Conservation (phyloP, 495 filamentous ascomycete genomes). For the Penicillium psychrofluorescens region DNA sequence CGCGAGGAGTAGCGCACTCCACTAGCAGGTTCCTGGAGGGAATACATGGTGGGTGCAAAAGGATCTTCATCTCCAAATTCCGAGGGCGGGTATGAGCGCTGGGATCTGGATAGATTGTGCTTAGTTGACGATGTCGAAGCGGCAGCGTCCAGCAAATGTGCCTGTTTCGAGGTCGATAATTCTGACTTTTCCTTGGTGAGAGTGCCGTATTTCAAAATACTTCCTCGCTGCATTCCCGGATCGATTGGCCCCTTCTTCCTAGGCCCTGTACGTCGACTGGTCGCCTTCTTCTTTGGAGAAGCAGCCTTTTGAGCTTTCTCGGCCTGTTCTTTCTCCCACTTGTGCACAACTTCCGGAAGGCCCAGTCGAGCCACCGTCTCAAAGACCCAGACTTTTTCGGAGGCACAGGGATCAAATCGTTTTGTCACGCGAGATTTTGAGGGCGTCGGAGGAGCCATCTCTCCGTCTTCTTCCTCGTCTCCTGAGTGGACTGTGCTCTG, state of each 20-base stretch:
- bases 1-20: not conserved
- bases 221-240: conserved; percentile 36
- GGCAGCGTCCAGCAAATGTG: conserved; percentile 26
- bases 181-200: conserved; percentile 34
- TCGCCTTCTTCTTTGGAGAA: conserved; percentile 24
- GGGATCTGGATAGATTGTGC: conserved; percentile 3
- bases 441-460: conserved; percentile 21
- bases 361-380: conserved; percentile 63
- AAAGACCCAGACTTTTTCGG: conserved; percentile 69
- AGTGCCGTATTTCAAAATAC: conserved; percentile 40
- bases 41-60: conserved; percentile 16
- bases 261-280: conserved; percentile 21
- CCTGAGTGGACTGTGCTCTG: conserved; percentile 23
- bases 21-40: not conserved
- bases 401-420: conserved; percentile 55
- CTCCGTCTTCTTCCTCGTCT: conserved; percentile 47
- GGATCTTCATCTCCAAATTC: conserved; percentile 2
- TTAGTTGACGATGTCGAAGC: conserved; percentile 12
- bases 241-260: conserved; percentile 38
- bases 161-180: conserved; percentile 24
- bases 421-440: conserved; percentile 46
- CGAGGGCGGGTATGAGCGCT: conserved; percentile 2
- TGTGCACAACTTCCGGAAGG: conserved; percentile 63
- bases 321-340: conserved; percentile 61
- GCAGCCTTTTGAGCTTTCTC: conserved; percentile 24